phyloP scores from a whole-genome alignment of 2,329 filamentous ascomycete species.

The Talaromyces piceae region DNA sequence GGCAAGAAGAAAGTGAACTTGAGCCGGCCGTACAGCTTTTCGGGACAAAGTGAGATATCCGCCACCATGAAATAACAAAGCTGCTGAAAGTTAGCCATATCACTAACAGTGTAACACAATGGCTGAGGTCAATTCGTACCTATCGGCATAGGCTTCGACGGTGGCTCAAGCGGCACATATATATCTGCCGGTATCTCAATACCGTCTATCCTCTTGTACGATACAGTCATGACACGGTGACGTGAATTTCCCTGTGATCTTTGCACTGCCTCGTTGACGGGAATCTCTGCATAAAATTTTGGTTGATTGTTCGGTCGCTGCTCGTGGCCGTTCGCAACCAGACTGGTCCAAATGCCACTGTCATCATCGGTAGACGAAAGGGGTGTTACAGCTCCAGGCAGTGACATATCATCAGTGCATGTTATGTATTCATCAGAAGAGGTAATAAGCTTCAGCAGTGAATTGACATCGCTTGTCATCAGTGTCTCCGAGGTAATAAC shows the following conservation, averaged over 20 bases:
- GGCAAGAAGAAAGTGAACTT: neutral
- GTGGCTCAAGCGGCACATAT: neutral
- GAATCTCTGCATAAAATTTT: neutral
- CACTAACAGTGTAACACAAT: neutral
- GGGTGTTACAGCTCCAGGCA: neutral
- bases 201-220: neutral
- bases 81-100: neutral
- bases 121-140: neutral
- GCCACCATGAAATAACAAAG: constrained; percentile 3
- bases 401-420: neutral
- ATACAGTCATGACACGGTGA: neutral
- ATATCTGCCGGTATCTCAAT: neutral
- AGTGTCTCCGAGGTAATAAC: neutral
- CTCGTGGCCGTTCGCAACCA: neutral
- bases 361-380: neutral
- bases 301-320: neutral
- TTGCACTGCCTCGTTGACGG: neutral
- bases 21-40: constrained; percentile 1
- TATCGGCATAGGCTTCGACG: neutral
- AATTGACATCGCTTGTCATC: neutral
- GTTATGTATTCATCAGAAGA: neutral
- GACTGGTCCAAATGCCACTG: neutral
- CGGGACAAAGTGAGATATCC: constrained; percentile 1
- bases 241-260: neutral
- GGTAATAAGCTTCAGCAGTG: neutral